Conservation (phyloP, 129 eudicot genomes). For the Oenanthe sinensis region DNA sequence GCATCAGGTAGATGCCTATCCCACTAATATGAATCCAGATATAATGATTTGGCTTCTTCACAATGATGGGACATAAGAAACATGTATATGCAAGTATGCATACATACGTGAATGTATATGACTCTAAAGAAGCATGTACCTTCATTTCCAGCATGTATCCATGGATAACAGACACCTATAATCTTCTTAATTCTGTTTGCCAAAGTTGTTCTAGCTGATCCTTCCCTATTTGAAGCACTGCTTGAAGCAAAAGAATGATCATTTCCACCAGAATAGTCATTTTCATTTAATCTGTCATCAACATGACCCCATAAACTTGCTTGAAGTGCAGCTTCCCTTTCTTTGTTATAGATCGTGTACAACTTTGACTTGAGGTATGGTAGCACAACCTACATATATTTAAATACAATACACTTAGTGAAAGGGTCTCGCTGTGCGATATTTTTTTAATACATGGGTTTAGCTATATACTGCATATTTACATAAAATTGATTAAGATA, state of each 20-base stretch:
- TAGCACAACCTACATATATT: conserved; percentile 66
- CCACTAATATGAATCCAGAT: not conserved
- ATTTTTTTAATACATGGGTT: not conserved
- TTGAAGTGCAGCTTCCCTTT: conserved; percentile 98
- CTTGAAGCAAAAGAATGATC: conserved; percentile 42
- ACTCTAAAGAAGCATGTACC: conserved; percentile 32
- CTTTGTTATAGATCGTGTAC: conserved; percentile 69
- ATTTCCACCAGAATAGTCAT: conserved; percentile 38
- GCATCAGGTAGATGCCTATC: not conserved
- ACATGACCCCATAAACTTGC: conserved; percentile 94
- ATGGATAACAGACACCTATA: conserved; percentile 83
- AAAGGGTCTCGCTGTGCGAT: too few species aligned
- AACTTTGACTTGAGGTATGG: conserved; percentile 92
- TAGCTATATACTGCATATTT: not conserved
- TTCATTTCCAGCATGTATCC: conserved; percentile 96
- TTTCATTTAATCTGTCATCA: conserved; percentile 59
- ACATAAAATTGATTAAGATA: not conserved
- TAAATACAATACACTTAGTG: not conserved
- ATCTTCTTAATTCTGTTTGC: conserved; percentile 48
- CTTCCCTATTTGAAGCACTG: conserved; percentile 36
- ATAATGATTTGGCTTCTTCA: not conserved
- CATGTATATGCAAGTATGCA: not conserved
- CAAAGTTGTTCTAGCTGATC: conserved; percentile 43
- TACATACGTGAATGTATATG: not conserved
- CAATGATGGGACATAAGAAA: not conserved